Evolutionary conservation across 2,329 filamentous ascomycete genomes (phyloP), one percentile per base, ranked within the genome.

Genomic region (Botryotinia convoluta): DNA sequence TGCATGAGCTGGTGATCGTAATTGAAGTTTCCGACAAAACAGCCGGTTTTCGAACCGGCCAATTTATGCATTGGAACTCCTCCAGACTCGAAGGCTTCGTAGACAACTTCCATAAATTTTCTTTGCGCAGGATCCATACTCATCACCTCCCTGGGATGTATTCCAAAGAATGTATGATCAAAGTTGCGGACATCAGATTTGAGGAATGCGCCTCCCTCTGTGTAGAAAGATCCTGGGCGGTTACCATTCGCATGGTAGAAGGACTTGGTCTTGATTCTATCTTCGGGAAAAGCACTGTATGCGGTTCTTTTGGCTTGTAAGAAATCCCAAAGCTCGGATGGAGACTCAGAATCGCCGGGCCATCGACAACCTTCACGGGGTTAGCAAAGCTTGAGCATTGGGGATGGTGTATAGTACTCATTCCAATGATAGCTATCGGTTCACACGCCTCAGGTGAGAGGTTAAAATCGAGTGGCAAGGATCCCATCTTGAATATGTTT

Each of bases 121-220:
- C 69, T 26, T 26, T 71, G 69, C 26, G 54, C 35, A 7, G 69
- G 69, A 39, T 71, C 69, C n/a, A 71, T 20, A 16, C 22, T 48
- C 12, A 9, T n/a, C 12, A 59, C 69, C 37, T 71, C 69, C 6
- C 20, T 18, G 14, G 37, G 37, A 26, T 29, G 61, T 6, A 71
- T 48, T 26, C 54, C 54, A 32, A 71, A 71, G 16, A 71, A 45
- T n/a, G 57, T 32, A 32, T 73, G 75, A 35, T 79, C 77, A 37
- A 79, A 77, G 9, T 73, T 6, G 12, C 59, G 37, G 3, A 69
- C 48, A 65, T 83, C 79, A 12, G 80, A 79, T 37, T 74, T 51
- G 26, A 77, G 72, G 45, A 77, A 74, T 61, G 76, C 72, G 18
- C 77, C 75, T 37, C 75, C 68, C 26, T 39, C 67, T 42, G 71